Percentiles rank a stretch among this genome's conserved stretches.
phyloP scores from a whole-genome alignment of 202 grass and related monocot species.

The Sporobolus alterniflorus region DNA sequence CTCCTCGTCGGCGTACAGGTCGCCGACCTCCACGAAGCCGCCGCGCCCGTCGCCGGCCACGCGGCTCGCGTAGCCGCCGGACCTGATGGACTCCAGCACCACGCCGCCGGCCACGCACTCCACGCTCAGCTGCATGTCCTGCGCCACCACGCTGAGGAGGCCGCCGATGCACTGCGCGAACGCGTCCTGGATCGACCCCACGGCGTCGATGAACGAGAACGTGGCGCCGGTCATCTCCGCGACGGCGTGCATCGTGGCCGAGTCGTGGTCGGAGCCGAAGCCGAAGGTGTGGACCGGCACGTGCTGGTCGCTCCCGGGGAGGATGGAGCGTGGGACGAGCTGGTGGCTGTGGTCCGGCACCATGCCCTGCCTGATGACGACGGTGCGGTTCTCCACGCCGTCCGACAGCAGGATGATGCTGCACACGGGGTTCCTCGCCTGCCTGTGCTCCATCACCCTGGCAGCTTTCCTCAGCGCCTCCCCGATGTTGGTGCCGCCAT shows the following conservation, averaged over 20 bases:
- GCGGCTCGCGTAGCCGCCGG: conserved; percentile 57
- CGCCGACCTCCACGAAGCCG: conserved; percentile 50
- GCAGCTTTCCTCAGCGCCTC: conserved; percentile 55
- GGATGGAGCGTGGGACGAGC: conserved; percentile 57
- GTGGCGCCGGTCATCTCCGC: conserved; percentile 65
- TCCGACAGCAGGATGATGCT: conserved; percentile 85
- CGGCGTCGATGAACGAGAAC: conserved; percentile 71
- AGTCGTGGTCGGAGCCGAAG: conserved; percentile 63
- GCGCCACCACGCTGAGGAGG: conserved; percentile 67
- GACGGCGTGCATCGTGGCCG: conserved; percentile 49
- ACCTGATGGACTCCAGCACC: conserved; percentile 48
- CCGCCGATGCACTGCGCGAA: conserved; percentile 78
- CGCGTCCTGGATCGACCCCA: conserved; percentile 67
- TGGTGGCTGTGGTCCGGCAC: conserved; percentile 38
- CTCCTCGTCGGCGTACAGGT: conserved; percentile 86
- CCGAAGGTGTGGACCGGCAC: conserved; percentile 78
- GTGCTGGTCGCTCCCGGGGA: conserved; percentile 28
- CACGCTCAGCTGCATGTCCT: conserved; percentile 46
- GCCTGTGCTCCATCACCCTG: conserved; percentile 58
- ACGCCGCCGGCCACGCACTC: conserved; percentile 49
- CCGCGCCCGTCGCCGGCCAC: conserved; percentile 37
- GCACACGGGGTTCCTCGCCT: conserved; percentile 57
- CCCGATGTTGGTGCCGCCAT: conserved; percentile 62
- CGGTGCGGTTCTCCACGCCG: conserved; percentile 51
- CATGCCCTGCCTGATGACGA: neutral